A percentile compares a stretch with the other conserved stretches of the same genome.
Evolutionary conservation across 306 rosid species (phyloP).

Genomic region (Rubus idaeus): DNA sequence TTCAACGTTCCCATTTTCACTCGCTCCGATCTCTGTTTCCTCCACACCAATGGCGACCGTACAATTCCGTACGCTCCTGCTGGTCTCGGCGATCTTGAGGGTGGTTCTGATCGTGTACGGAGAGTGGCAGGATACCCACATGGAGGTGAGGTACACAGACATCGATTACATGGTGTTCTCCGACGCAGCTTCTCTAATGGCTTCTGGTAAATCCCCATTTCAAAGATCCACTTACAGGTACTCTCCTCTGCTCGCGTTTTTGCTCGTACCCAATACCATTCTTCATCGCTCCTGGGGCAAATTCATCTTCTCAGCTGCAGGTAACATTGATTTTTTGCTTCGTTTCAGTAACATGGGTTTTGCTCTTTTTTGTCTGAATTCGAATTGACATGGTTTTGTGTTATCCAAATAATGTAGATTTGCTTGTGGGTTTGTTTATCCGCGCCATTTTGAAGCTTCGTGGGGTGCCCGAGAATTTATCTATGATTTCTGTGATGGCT

Average conservation of each 20-base stretch:
- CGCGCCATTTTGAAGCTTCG: constrained; percentile 67
- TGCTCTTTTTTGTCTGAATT: not conserved
- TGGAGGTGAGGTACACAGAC: constrained; percentile 91
- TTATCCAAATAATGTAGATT: constrained; percentile 49
- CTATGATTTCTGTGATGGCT: constrained; percentile 55
- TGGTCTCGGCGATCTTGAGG: constrained; percentile 63
- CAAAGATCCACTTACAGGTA: constrained; percentile 81
- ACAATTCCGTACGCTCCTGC: constrained; percentile 38
- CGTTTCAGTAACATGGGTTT: not conserved
- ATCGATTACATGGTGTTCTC: constrained; percentile 89
- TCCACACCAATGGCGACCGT: constrained; percentile 32
- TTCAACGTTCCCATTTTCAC: too few relatives aligned
- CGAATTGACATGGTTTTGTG: not conserved
- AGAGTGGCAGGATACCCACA: constrained; percentile 91
- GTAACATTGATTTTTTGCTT: constrained; percentile 28
- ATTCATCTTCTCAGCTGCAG: constrained; percentile 82
- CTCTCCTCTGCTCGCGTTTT: constrained; percentile 81
- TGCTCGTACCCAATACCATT: constrained; percentile 69
- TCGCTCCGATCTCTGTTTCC: not conserved
- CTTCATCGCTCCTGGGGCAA: constrained; percentile 86
- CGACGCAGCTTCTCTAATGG: constrained; percentile 84
- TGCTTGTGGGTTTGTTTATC: constrained; percentile 83
- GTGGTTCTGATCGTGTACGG: constrained; percentile 64
- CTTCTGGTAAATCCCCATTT: constrained; percentile 77
- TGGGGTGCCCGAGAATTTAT: constrained; percentile 68